These are phyloP conservation scores for Apiotrichum laibachii DNA, from an alignment of 1,284 basidiomycete genomes.

Conservation along the genomic window DNA sequence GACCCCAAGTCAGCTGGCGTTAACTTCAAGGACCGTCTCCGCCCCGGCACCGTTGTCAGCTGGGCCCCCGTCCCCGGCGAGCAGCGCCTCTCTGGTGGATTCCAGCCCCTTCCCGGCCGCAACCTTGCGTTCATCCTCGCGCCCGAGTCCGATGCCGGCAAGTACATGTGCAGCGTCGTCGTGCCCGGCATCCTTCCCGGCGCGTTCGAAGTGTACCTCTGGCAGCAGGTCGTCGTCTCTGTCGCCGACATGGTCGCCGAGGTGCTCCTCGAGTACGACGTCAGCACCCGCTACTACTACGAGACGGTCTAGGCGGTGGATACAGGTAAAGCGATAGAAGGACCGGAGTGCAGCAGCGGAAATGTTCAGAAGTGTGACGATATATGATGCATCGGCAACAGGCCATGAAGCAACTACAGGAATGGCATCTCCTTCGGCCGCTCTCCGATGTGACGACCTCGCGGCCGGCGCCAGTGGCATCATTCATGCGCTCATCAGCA, in stretches of 20 bases:
- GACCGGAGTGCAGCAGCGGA: too few species aligned
- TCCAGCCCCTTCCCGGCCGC: too few species aligned
- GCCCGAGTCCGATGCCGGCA: not conserved
- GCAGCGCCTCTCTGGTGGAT: not conserved
- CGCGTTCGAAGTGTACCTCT: slow-evolving; percentile 1
- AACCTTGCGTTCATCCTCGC: not conserved
- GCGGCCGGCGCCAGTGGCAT: too few species aligned
- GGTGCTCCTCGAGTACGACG: slow-evolving; percentile 7
- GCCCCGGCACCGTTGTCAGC: not conserved
- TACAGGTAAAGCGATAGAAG: too few species aligned
- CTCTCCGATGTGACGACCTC: too few species aligned
- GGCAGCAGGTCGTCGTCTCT: not conserved
- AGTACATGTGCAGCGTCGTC: not conserved
- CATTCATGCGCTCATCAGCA: too few species aligned
- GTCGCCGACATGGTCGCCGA: not conserved
- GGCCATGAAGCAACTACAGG: too few species aligned
- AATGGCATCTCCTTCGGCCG: too few species aligned
- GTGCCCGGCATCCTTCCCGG: not conserved
- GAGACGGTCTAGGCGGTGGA: not conserved
- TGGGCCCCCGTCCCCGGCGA: not conserved
- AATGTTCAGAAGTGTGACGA: too few species aligned
- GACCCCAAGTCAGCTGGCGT: not conserved
- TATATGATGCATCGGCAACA: too few species aligned
- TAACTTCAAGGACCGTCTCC: slow-evolving; percentile 1
- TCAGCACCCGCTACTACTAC: slow-evolving; percentile 4